Evolutionary conservation across 495 filamentous ascomycete species (phyloP).

Genomic region (Polyplosphaeria fusca): DNA sequence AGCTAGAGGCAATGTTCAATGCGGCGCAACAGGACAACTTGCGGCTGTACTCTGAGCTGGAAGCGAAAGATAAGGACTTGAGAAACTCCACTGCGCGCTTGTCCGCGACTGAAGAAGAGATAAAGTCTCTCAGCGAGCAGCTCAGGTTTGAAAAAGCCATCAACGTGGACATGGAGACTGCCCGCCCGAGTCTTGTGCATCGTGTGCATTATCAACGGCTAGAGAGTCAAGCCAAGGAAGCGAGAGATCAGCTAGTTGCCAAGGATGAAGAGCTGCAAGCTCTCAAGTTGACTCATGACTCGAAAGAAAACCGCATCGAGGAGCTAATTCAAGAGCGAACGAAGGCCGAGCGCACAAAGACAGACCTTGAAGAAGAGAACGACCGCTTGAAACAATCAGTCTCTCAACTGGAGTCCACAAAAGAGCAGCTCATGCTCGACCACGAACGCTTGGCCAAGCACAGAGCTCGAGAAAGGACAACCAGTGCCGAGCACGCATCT

Average conservation of each 20-base stretch:
- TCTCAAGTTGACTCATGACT: not conserved
- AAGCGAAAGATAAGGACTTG: constrained; percentile 12
- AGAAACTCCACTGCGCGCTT: constrained; percentile 9
- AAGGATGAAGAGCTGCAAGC: constrained; percentile 9
- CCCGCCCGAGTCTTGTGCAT: constrained; percentile 20
- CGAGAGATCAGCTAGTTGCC: not conserved
- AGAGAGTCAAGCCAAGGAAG: constrained; percentile 20
- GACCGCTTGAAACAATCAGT: constrained; percentile 6
- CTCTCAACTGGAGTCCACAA: constrained; percentile 16
- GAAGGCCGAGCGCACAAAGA: not conserved
- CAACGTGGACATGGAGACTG: constrained; percentile 25
- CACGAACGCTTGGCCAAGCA: constrained; percentile 22
- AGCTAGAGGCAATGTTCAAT: constrained; percentile 26
- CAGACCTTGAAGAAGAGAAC: constrained; percentile 6
- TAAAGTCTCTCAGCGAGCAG: constrained; percentile 6
- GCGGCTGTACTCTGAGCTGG: constrained; percentile 14
- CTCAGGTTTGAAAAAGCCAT: constrained; percentile 20
- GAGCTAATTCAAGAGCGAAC: constrained; percentile 1
- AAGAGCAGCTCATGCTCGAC: constrained; percentile 24
- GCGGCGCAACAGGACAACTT: constrained; percentile 25
- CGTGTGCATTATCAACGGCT: constrained; percentile 23
- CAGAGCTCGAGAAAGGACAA: constrained; percentile 6
- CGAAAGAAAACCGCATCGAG: not conserved
- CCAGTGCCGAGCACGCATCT: constrained; percentile 11
- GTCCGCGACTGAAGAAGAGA: constrained; percentile 8